Evolutionary conservation across 352 stramenopile species (phyloP), one percentile per base, ranked within the genome.

Genomic region (Phytophthora cactorum): DNA sequence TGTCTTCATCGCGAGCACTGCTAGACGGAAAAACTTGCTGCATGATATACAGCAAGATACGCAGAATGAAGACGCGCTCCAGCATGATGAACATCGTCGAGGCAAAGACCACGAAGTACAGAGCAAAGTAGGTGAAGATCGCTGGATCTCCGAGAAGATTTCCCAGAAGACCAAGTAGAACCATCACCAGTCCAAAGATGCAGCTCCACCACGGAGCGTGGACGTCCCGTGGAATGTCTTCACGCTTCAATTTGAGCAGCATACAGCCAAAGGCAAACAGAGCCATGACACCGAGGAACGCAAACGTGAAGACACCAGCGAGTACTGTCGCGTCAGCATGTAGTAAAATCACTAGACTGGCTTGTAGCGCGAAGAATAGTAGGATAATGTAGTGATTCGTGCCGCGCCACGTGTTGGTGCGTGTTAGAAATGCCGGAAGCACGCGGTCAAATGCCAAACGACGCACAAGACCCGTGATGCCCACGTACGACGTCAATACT

Each of bases 261-360:
- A 98, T 96, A 66, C 90, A 97, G 6, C 92, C 92, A 58, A 94
- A 85, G 5, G 90, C 90, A 52, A 98, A 98, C 27, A 98, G 81
- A 22, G 80, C 85, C 91, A 98, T 98, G 11, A 98, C 86, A 1
- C 82, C 82, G 8, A 98, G 68, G 60, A 98, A 98, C 5, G 92
- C 86, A 59, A 97, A 96, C 27, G 88, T 97, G 66, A 98, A 98
- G 28, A 98, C 94, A 8, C 92, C 92, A 9, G 86, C 84, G 2
- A 98, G 79, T 22, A 89, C 84, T 28, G 77, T 88, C 12, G 95
- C 84, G 47, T 98, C 84, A 11, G 86, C 89, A 44, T 93, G 73
- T 0, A 96, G 78, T 31, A 94, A 36, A 38, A 96, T 58, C 5
- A 94, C 86, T n/a, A 96, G 75, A 55, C 79, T 92, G 27, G 90